Evolutionary conservation across 225 moss, liverwort and hornwort species (phyloP).

Genomic region (Asterella californica): DNA sequence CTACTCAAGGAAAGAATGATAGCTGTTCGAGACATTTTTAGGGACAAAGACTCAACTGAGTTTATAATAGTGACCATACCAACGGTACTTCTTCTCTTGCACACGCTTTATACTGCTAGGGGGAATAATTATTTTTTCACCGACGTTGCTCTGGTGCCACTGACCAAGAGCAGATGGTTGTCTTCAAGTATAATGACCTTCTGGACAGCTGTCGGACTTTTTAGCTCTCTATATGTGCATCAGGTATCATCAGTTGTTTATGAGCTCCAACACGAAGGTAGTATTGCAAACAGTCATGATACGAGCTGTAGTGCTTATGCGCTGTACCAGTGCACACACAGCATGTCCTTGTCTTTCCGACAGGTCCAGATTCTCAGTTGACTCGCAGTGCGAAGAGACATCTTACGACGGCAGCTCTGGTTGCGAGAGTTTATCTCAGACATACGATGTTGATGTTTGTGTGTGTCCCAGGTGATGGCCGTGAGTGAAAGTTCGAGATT

Average conservation of each 20-base stretch:
- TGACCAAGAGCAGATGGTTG: no score
- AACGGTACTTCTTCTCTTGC: conserved; percentile 45
- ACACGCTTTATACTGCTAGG: neutral
- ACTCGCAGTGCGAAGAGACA: no score
- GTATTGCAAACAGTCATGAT: neutral
- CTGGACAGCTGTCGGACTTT: no score
- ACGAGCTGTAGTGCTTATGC: neutral
- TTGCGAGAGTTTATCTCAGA: neutral
- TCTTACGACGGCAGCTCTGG: neutral
- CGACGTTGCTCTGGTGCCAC: no score
- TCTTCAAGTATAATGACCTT: no score
- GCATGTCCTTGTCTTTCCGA: no score
- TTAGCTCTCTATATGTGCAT: neutral
- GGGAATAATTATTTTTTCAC: no score
- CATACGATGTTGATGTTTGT: neutral
- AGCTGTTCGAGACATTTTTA: conserved; percentile 88
- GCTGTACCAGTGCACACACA: neutral
- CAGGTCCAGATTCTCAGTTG: no score
- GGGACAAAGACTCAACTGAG: conserved; percentile 82
- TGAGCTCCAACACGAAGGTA: no score
- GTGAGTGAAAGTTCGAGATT: conserved; percentile 84
- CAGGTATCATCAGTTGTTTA: no score
- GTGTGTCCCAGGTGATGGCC: conserved; percentile 65
- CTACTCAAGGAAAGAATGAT: conserved; percentile 84
- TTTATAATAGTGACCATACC: conserved; percentile 96